A percentile compares a stretch with the other conserved stretches of the same genome.
phyloP scores from a whole-genome alignment of 805 yeast species.

The Starmerella tilneyi region DNA sequence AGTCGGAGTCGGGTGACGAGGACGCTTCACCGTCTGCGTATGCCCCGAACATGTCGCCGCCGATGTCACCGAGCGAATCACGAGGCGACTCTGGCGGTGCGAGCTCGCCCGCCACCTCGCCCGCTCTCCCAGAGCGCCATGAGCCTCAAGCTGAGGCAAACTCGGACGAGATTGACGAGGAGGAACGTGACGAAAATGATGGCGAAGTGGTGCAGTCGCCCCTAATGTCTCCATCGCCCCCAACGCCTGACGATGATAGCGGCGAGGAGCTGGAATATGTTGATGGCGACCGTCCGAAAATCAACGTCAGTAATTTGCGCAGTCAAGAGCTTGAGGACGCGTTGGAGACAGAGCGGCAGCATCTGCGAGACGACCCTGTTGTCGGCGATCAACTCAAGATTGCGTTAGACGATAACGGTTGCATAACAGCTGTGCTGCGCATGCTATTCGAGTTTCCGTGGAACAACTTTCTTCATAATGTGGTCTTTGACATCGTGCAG shows the following conservation, averaged over 20 bases:
- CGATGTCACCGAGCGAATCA: constrained; percentile 8
- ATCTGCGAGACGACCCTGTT: constrained; percentile 49
- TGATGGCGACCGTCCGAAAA: constrained; percentile 15
- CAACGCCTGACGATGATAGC: constrained; percentile 17
- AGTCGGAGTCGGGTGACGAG: background rate
- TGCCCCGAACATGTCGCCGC: constrained; percentile 6
- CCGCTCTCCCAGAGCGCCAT: no score
- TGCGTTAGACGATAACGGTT: constrained; percentile 61
- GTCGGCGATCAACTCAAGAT: constrained; percentile 84
- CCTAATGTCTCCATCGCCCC: constrained; percentile 14
- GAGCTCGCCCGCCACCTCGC: no score
- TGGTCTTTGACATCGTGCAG: constrained; percentile 91
- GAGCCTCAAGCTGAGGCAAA: background rate
- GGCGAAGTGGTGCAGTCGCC: constrained; percentile 9
- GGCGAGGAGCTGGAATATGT: constrained; percentile 16
- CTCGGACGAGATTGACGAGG: background rate
- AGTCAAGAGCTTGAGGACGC: constrained; percentile 14
- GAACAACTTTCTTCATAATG: constrained; percentile 96
- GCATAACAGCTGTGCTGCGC: constrained; percentile 54
- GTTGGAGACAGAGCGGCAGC: constrained; percentile 24
- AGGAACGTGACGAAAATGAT: background rate
- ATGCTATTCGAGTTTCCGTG: constrained; percentile 83
- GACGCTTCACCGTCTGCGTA: constrained; percentile 1
- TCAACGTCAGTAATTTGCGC: constrained; percentile 13
- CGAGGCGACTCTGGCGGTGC: no score